Percentiles rank a stretch among this genome's conserved stretches.
These are phyloP conservation scores for Gynostemma pentaphyllum DNA, from an alignment of 306 rosid species.

Conservation along the genomic window DNA sequence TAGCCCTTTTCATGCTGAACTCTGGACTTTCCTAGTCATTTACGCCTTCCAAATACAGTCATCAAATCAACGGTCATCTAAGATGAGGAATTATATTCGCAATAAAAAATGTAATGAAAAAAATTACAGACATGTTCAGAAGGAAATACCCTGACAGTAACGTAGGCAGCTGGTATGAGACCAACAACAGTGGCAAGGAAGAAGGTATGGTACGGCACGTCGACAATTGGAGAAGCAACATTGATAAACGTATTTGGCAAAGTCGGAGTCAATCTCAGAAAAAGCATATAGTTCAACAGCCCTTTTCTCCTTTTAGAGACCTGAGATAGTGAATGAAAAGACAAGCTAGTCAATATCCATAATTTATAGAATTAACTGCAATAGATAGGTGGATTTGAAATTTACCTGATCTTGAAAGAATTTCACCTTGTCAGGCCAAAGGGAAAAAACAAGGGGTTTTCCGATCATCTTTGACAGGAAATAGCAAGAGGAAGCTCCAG, in stretches of 20 bases:
- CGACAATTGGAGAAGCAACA: constrained; percentile 91
- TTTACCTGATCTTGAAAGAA: constrained; percentile 78
- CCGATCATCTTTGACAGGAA: constrained; percentile 85
- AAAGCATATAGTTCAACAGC: constrained; percentile 90
- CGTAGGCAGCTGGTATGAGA: constrained; percentile 84
- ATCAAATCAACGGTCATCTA: too few species aligned
- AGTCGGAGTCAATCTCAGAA: constrained; percentile 86
- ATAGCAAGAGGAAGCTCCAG: constrained; percentile 95
- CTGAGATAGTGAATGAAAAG: constrained; percentile 24
- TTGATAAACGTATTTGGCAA: constrained; percentile 92
- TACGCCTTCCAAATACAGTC: too few species aligned
- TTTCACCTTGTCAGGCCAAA: constrained; percentile 77
- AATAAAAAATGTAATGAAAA: background rate
- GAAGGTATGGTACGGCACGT: constrained; percentile 87
- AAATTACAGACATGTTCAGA: background rate
- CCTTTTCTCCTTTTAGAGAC: constrained; percentile 68
- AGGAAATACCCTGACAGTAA: constrained; percentile 74
- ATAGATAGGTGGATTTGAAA: constrained; percentile 1
- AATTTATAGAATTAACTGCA: background rate
- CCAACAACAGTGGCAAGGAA: constrained; percentile 69
- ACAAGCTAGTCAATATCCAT: background rate
- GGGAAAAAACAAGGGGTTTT: constrained; percentile 60
- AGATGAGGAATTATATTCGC: too few species aligned
- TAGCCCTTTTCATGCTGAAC: background rate
- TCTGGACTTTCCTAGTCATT: too few species aligned